A percentile compares a stretch with the other conserved stretches of the same genome.
Evolutionary conservation across 805 yeast genomes (phyloP).

Genomic region (Komagataella pastoris): DNA sequence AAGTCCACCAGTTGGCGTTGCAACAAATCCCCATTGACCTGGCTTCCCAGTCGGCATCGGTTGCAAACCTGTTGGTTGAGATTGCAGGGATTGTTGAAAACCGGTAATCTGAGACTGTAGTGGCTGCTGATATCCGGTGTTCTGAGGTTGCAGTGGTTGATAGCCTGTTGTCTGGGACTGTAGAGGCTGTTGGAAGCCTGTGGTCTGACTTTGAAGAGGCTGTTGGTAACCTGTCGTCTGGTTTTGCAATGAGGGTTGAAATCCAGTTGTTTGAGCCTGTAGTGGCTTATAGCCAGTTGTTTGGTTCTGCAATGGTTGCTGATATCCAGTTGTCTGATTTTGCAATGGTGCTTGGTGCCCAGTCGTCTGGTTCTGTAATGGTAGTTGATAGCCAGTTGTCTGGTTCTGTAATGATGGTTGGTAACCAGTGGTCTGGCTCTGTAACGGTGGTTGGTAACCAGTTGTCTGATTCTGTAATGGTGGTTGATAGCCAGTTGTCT

Average conservation of each 20-base stretch:
- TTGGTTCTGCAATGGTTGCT: conserved; percentile 6
- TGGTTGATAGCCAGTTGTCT: conserved; percentile 6
- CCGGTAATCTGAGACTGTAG: conserved; percentile 15
- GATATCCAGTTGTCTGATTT: conserved; percentile 17
- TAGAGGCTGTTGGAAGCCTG: conserved; percentile 12
- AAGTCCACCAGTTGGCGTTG: conserved; percentile 55
- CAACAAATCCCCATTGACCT: conserved; percentile 72
- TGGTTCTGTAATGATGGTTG: conserved; percentile 22
- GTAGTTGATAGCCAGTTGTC: conserved; percentile 38
- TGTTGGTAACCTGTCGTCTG: conserved; percentile 23
- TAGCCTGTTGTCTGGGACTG: conserved; percentile 15
- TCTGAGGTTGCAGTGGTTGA: conserved; percentile 11
- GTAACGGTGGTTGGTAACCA: conserved; percentile 9
- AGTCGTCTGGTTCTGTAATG: conserved; percentile 26
- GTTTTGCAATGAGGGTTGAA: conserved; percentile 12
- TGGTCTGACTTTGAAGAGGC: conserved; percentile 24
- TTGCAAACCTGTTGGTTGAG: conserved; percentile 32
- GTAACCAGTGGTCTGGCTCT: conserved; percentile 9
- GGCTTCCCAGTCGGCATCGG: conserved; percentile 51
- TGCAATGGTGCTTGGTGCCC: conserved; percentile 10
- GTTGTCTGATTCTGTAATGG: conserved; percentile 8
- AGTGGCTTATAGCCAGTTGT: conserved; percentile 9
- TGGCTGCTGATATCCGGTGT: conserved; percentile 15
- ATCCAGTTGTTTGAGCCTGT: conserved; percentile 38
- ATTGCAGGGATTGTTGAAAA: conserved; percentile 18